Percentiles rank a stretch among this genome's conserved stretches.
Conservation (phyloP, 108 stramenopile species). For the Seminavis robusta region DNA sequence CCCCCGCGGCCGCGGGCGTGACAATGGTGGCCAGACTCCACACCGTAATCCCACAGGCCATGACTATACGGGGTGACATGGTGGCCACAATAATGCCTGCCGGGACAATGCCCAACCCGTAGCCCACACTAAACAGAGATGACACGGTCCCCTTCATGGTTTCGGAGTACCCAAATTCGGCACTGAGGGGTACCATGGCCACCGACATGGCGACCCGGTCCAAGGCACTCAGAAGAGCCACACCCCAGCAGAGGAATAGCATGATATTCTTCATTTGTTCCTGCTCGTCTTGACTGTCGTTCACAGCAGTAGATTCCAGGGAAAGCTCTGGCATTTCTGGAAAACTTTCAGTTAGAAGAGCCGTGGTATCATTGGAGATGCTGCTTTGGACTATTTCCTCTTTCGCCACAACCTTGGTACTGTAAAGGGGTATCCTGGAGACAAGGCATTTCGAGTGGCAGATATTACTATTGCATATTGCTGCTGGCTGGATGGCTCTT, state of each 20-base stretch:
- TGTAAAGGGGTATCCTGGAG: no score
- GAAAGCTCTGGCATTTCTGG: no score
- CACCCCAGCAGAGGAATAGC: slow-evolving; percentile 50
- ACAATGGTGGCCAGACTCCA: slow-evolving; percentile 74
- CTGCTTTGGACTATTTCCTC: no score
- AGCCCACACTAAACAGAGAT: slow-evolving; percentile 77
- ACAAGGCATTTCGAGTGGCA: no score
- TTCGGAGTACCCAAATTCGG: slow-evolving; percentile 67
- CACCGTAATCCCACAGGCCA: slow-evolving; percentile 56
- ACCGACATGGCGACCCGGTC: slow-evolving; percentile 90
- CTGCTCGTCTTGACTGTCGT: slow-evolving; percentile 4
- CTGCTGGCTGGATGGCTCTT: no score
- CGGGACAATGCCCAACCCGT: slow-evolving; percentile 79
- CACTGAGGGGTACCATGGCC: slow-evolving; percentile 82
- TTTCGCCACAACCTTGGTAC: no score
- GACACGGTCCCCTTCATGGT: slow-evolving; percentile 83
- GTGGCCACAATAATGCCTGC: slow-evolving; percentile 55
- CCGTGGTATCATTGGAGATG: no score
- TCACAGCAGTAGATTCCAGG: no score
- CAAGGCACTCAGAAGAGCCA: slow-evolving; percentile 60
- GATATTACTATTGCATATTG: no score
- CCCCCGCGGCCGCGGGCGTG: slow-evolving; percentile 48
- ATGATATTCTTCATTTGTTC: slow-evolving; percentile 23
- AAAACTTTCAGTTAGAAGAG: no score
- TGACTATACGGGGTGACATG: slow-evolving; percentile 41